phyloP scores from a whole-genome alignment of 1,284 basidiomycete species.

The Sanghuangporus sanghuang region DNA sequence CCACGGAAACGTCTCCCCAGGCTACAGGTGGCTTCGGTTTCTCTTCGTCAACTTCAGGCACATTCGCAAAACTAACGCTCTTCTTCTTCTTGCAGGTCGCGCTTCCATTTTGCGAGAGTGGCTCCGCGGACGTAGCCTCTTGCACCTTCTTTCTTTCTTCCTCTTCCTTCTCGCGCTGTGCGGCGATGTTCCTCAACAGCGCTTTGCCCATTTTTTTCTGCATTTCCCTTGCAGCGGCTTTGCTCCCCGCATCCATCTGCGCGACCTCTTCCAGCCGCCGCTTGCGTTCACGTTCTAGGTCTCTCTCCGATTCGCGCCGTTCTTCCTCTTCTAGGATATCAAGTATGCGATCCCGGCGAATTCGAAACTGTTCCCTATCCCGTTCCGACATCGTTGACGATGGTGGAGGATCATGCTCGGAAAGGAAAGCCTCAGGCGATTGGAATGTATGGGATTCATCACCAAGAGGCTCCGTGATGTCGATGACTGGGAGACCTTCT shows the following conservation, averaged over 20 bases:
- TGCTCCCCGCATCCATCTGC: constrained; percentile 44
- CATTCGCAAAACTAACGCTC: constrained; percentile 57
- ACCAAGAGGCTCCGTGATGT: constrained; percentile 58
- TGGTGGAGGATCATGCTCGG: constrained; percentile 42
- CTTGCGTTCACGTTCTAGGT: constrained; percentile 36
- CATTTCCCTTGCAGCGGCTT: constrained; percentile 52
- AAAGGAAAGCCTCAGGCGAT: constrained; percentile 20
- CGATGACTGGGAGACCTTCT: constrained; percentile 72
- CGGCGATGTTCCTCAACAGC: constrained; percentile 43
- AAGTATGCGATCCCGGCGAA: constrained; percentile 57
- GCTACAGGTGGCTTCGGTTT: constrained; percentile 16
- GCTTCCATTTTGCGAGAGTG: constrained; percentile 16
- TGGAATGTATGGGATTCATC: constrained; percentile 15
- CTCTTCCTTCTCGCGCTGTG: constrained; percentile 37
- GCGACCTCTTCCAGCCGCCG: constrained; percentile 40
- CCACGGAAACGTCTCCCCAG: constrained; percentile 53
- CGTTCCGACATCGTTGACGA: constrained; percentile 41
- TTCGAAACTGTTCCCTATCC: constrained; percentile 37
- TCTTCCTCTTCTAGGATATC: constrained; percentile 71
- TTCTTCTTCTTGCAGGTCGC: constrained; percentile 42
- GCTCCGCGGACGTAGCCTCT: background rate
- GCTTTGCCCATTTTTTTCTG: constrained; percentile 76
- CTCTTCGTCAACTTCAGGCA: constrained; percentile 25
- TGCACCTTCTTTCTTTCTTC: constrained; percentile 29
- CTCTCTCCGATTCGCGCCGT: constrained; percentile 35